These are phyloP conservation scores for Flaveria floridana DNA, from an alignment of 140 eudicot species.

Conservation along the genomic window DNA sequence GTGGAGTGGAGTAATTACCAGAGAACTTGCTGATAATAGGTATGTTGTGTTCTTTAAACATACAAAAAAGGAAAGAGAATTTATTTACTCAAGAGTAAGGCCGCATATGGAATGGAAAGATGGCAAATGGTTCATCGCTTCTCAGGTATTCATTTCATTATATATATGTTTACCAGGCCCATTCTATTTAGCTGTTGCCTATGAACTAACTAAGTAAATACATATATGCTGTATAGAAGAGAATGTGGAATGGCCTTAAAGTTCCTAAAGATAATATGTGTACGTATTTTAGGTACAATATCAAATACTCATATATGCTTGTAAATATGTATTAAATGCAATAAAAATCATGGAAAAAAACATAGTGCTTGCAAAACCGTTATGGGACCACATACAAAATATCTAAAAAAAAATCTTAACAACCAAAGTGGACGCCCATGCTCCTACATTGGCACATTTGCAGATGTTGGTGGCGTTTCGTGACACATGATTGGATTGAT, in stretches of 20 bases:
- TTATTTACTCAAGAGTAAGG: conserved; percentile 52
- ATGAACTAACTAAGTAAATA: conserved; percentile 3
- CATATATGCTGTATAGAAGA: neutral
- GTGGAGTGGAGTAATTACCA: conserved; percentile 79
- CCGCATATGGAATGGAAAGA: conserved; percentile 83
- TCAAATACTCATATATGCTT: neutral
- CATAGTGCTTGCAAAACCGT: too few relatives aligned
- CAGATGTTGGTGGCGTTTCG: too few relatives aligned
- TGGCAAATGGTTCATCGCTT: conserved; percentile 77
- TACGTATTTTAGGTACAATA: neutral
- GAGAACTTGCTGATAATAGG: conserved; percentile 65
- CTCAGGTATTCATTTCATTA: conserved; percentile 56
- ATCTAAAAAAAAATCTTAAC: too few relatives aligned
- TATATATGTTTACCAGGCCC: conserved; percentile 1
- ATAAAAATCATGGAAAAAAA: too few relatives aligned
- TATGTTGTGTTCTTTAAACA: conserved; percentile 62
- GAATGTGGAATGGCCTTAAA: neutral
- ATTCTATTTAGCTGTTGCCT: neutral
- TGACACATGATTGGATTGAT: too few relatives aligned
- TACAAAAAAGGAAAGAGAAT: conserved; percentile 46
- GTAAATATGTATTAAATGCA: neutral
- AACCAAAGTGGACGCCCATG: too few relatives aligned
- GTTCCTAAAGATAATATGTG: neutral
- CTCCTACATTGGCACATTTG: too few relatives aligned
- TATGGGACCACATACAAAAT: too few relatives aligned